Percentiles rank a stretch among this genome's conserved stretches.
Conservation (phyloP, 495 filamentous ascomycete genomes). For the Bathelium albidoporum region DNA sequence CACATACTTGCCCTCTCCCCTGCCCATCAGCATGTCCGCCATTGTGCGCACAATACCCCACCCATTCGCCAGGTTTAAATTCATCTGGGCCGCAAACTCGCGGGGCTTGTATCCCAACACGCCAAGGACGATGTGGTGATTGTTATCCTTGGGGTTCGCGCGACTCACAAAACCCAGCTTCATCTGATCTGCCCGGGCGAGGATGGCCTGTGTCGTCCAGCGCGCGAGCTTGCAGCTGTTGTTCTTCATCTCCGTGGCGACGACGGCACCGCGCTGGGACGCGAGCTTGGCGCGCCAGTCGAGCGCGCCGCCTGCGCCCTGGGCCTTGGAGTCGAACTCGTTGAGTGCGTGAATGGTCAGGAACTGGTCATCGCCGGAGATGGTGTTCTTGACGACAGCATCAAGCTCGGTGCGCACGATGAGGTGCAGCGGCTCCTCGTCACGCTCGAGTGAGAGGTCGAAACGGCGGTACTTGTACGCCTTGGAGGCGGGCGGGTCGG, state of each 20-base stretch:
- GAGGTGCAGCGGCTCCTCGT: slow-evolving; percentile 82
- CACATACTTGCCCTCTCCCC: slow-evolving; percentile 59
- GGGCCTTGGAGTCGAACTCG: slow-evolving; percentile 96
- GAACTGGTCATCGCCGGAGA: slow-evolving; percentile 77
- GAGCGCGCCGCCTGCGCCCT: slow-evolving; percentile 82
- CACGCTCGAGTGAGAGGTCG: slow-evolving; percentile 82
- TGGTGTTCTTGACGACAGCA: slow-evolving; percentile 86
- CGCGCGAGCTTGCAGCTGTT: slow-evolving; percentile 95
- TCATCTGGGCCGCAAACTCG: slow-evolving; percentile 97
- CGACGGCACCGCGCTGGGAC: slow-evolving; percentile 86
- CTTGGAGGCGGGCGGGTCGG: slow-evolving; percentile 85
- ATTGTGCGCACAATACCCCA: slow-evolving; percentile 99
- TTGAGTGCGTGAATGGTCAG: slow-evolving; percentile 92
- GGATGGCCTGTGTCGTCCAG: slow-evolving; percentile 92
- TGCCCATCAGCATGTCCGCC: slow-evolving; percentile 74
- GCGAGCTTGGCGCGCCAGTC: slow-evolving; percentile 94
- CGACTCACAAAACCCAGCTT: slow-evolving; percentile 98
- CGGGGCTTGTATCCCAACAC: slow-evolving; percentile 94
- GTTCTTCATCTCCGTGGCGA: slow-evolving; percentile 99
- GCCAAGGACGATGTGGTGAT: slow-evolving; percentile 87
- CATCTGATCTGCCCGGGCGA: slow-evolving; percentile 92
- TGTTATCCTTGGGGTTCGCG: slow-evolving; percentile 75
- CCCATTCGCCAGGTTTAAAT: slow-evolving; percentile 86
- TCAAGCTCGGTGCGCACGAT: slow-evolving; percentile 95
- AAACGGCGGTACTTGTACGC: slow-evolving; percentile 97